Evolutionary conservation across 495 filamentous ascomycete species (phyloP).

Genomic region (Patellaria atrata): DNA sequence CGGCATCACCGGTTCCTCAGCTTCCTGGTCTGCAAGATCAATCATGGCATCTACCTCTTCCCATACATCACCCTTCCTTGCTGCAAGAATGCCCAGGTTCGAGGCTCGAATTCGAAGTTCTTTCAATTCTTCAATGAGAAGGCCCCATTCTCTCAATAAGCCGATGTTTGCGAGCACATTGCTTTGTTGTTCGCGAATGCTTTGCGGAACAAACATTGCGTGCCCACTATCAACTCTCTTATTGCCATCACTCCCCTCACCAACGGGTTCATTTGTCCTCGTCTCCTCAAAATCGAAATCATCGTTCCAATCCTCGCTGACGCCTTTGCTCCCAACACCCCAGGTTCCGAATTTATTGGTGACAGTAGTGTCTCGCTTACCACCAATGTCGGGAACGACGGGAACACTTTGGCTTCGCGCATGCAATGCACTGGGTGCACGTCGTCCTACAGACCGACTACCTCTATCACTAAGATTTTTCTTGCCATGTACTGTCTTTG

Average conservation of each 20-base stretch:
- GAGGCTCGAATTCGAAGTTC: constrained; percentile 25
- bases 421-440: constrained; percentile 62
- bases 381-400: constrained; percentile 51
- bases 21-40: constrained; percentile 30
- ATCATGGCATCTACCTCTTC: constrained; percentile 32
- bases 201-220: constrained; percentile 28
- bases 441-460: constrained; percentile 58
- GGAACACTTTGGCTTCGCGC: constrained; percentile 95
- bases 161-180: constrained; percentile 30
- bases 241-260: constrained; percentile 10
- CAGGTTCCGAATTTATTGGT: constrained; percentile 79
- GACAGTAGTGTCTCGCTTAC: constrained; percentile 40
- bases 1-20: constrained; percentile 21
- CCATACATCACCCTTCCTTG: constrained; percentile 21
- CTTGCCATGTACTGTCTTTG: constrained; percentile 84
- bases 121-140: constrained; percentile 31
- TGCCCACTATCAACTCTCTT: constrained; percentile 25
- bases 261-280: constrained; percentile 16
- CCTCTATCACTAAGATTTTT: constrained; percentile 58
- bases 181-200: constrained; percentile 28
- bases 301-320: constrained; percentile 32
- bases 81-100: constrained; percentile 22
- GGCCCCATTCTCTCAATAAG: constrained; percentile 28
- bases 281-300: constrained; percentile 29
- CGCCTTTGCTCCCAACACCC: constrained; percentile 67